Evolutionary conservation across 176 grass and related monocot species (phyloP), one percentile per base, ranked within the genome.

Genomic region (Otatea glauca): DNA sequence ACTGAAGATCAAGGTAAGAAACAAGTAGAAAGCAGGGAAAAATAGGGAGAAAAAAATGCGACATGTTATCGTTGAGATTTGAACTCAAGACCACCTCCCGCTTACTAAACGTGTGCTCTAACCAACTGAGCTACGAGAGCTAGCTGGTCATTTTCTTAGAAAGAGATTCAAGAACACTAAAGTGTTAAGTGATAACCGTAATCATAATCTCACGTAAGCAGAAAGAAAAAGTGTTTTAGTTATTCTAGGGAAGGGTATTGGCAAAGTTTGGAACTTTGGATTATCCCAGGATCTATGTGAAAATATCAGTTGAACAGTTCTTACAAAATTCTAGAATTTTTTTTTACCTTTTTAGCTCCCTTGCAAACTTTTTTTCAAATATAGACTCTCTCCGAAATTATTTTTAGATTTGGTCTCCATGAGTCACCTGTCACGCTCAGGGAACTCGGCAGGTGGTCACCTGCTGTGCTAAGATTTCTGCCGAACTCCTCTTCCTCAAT

Each of bases 51-150:
- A 71, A 7, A 0, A 27, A 8, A 4, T n/a, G n/a, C n/a, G n/a
- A n/a, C n/a, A 0, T 93, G 88, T 91, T 93, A 73, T 95, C 72
- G 45, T 91, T 97, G 92, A 92, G 86, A 97, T 23, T 92, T 9
- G 81, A 94, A 97, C 92, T 94, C 95, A 94, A 97, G 92, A 41
- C n/a, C n/a, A 94, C 92, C 92, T 91, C 91, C 88, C 85, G 89
- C 95, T 97, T 97, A 94, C 95, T 95, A 95, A 93, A 90, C 87
- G 72, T 91, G 87, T 95, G 91, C 95, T 95, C 92, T 93, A 98
- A 92, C 91, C 95, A 94, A 94, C 95, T 97, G 89, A 97, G 91
- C 91, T 97, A 97, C 82, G 68, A 97, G 77, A 93, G 90, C 90
- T 23, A n/a, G n/a, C n/a, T n/a, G n/a, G n/a, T n/a, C n/a, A n/a